These are phyloP conservation scores for Phytopythium helicoides DNA, from an alignment of 352 stramenopile genomes.

Conservation along the genomic window DNA sequence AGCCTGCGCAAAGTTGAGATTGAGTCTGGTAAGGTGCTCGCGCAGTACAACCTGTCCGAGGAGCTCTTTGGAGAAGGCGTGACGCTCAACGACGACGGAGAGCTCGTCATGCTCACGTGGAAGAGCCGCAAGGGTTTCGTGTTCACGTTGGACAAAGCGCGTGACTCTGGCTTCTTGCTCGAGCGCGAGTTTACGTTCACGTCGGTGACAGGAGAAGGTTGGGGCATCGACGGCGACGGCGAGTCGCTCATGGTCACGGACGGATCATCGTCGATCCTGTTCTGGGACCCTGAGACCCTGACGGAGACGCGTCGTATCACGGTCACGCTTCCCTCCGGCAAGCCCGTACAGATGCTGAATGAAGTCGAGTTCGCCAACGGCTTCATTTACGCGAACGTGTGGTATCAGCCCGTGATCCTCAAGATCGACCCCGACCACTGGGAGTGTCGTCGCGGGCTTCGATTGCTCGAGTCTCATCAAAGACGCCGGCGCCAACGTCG, in stretches of 20 bases:
- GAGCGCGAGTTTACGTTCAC: conserved; percentile 73
- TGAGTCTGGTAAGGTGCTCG: conserved; percentile 72
- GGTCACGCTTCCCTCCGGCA: conserved; percentile 39
- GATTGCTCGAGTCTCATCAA: conserved; percentile 66
- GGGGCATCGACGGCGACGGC: conserved; percentile 90
- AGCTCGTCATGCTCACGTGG: conserved; percentile 92
- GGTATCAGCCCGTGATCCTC: conserved; percentile 90
- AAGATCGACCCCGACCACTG: conserved; percentile 90
- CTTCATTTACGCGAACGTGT: conserved; percentile 94
- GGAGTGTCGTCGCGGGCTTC: conserved; percentile 87
- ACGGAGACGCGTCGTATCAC: conserved; percentile 67
- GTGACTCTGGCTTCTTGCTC: conserved; percentile 24
- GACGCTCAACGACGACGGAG: conserved; percentile 55
- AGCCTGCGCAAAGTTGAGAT: conserved; percentile 87
- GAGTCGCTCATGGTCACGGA: conserved; percentile 81
- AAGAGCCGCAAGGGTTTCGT: conserved; percentile 86
- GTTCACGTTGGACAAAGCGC: conserved; percentile 52
- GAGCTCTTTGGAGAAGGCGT: conserved; percentile 93
- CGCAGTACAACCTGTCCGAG: conserved; percentile 47
- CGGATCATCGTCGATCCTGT: conserved; percentile 86
- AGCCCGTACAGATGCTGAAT: conserved; percentile 82
- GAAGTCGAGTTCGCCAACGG: conserved; percentile 93
- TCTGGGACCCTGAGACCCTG: conserved; percentile 89
- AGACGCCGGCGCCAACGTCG: conserved; percentile 45
- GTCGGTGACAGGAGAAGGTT: conserved; percentile 86